Evolutionary conservation across 1,139 yeast genomes (phyloP).

Genomic region (Lodderomyces orthopsilosis): DNA sequence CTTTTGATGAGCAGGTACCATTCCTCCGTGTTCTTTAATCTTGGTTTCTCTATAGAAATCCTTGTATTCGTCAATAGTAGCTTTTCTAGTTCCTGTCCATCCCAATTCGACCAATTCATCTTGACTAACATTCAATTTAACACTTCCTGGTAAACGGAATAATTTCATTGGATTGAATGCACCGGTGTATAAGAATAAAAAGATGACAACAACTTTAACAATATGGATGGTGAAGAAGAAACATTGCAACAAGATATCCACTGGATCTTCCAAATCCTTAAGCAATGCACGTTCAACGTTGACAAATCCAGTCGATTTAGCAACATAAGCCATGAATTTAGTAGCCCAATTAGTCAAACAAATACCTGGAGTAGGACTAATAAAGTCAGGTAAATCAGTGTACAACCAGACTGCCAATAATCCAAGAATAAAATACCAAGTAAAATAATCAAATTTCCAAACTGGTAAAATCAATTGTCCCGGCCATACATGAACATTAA

Average conservation of each 20-base stretch:
- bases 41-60: constrained; percentile 64
- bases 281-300: constrained; percentile 44
- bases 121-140: constrained; percentile 38
- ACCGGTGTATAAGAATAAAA: constrained; percentile 62
- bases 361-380: constrained; percentile 90
- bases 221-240: constrained; percentile 71
- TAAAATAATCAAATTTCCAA: constrained; percentile 61
- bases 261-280: constrained; percentile 43
- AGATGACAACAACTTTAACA: constrained; percentile 57
- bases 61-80: constrained; percentile 67
- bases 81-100: constrained; percentile 89
- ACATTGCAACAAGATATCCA: constrained; percentile 53
- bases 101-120: constrained; percentile 70
- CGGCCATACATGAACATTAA: constrained; percentile 72
- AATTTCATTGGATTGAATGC: constrained; percentile 65
- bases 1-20: constrained; percentile 71
- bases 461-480: constrained; percentile 85
- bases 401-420: constrained; percentile 73
- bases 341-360: constrained; percentile 70
- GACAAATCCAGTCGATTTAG: constrained; percentile 31
- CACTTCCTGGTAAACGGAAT: constrained; percentile 26
- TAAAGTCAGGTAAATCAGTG: constrained; percentile 84
- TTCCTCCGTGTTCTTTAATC: constrained; percentile 71
- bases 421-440: constrained; percentile 44
- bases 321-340: constrained; percentile 30